phyloP scores from a whole-genome alignment of 257 asterid genomes.

The Misopates orontium region DNA sequence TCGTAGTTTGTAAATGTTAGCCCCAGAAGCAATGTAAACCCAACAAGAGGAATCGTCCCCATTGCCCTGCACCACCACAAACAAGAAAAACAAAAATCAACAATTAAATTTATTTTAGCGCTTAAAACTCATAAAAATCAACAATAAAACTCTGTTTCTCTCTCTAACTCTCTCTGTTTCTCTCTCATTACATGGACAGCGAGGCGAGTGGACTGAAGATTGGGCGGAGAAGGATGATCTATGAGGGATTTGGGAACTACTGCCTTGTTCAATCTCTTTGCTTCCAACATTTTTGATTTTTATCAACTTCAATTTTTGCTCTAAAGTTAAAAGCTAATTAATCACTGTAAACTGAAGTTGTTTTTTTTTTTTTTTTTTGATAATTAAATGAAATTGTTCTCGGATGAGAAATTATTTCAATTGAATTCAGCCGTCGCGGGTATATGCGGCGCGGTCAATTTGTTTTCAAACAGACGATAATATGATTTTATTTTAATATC shows the following conservation, averaged over 20 bases:
- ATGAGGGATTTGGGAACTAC: slow-evolving; percentile 63
- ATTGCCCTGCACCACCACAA: slow-evolving; percentile 44
- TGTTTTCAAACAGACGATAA: too few species aligned
- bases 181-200: slow-evolving; percentile 71
- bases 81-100: neutral
- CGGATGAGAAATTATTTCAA: too few species aligned
- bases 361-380: too few species aligned
- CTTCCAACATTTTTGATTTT: slow-evolving; percentile 51
- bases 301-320: too few species aligned
- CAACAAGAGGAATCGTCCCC: slow-evolving; percentile 63
- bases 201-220: slow-evolving; percentile 81
- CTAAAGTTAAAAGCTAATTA: too few species aligned
- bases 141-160: too few species aligned
- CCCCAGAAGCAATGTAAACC: slow-evolving; percentile 82
- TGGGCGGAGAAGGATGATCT: slow-evolving; percentile 75
- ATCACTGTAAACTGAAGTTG: too few species aligned
- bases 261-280: slow-evolving; percentile 74
- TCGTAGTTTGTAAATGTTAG: slow-evolving; percentile 56
- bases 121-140: neutral
- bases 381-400: too few species aligned
- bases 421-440: too few species aligned
- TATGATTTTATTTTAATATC: too few species aligned
- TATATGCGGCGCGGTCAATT: too few species aligned
- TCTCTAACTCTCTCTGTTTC: too few species aligned
- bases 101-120: neutral